Evolutionary conservation across 2,329 filamentous ascomycete genomes (phyloP).

Genomic region (Aspergillus niger): DNA sequence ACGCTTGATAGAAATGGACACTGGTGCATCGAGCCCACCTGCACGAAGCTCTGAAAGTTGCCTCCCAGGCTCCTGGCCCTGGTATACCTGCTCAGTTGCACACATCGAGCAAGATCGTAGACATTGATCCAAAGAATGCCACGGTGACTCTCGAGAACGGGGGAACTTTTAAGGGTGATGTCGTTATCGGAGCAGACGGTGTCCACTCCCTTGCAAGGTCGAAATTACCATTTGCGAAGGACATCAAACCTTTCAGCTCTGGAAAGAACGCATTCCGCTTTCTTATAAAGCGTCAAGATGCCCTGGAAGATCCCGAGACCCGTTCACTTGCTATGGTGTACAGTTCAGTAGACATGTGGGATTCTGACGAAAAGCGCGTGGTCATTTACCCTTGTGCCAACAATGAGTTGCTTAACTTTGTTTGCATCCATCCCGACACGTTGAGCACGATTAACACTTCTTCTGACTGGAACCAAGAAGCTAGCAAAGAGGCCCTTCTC

Average conservation of each 20-base stretch:
- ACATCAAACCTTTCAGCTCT: constrained; percentile 46
- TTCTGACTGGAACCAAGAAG: constrained; percentile 36
- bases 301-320: constrained; percentile 43
- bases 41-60: constrained; percentile 54
- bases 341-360: constrained; percentile 49
- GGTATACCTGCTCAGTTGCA: constrained; percentile 46
- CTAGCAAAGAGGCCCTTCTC: constrained; percentile 28
- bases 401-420: constrained; percentile 54
- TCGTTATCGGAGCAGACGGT: constrained; percentile 59
- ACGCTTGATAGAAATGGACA: constrained; percentile 46
- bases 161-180: constrained; percentile 47
- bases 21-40: constrained; percentile 57
- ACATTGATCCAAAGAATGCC: constrained; percentile 45
- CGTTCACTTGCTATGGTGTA: constrained; percentile 40
- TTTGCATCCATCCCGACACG: constrained; percentile 53
- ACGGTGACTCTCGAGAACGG: constrained; percentile 52
- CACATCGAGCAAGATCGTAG: constrained; percentile 47
- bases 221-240: constrained; percentile 28
- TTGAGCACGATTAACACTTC: constrained; percentile 42
- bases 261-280: constrained; percentile 63
- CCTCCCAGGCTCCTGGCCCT: constrained; percentile 44
- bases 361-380: constrained; percentile 46
- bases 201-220: constrained; percentile 43
- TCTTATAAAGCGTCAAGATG: constrained; percentile 51
- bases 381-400: constrained; percentile 53